Percentiles rank a stretch among this genome's conserved stretches.
Evolutionary conservation across 352 stramenopile species (phyloP).

Genomic region (Pythium brachiatum): DNA sequence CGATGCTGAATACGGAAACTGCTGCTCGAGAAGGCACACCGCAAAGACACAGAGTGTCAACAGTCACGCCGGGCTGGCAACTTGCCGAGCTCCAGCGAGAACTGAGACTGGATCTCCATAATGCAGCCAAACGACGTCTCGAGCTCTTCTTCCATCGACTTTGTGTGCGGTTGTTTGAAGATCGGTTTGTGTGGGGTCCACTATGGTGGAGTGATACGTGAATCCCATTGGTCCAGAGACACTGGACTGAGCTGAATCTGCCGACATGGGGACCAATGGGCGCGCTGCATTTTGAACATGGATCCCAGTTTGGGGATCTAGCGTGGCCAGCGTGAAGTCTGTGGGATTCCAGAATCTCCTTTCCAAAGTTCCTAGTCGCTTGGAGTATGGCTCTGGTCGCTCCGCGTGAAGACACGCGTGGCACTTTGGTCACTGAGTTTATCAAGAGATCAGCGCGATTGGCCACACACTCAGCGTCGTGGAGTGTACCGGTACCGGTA

Average conservation of each 20-base stretch:
- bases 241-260: not conserved
- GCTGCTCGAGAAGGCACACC: not conserved
- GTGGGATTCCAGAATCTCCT: too few species aligned
- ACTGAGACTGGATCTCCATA: not conserved
- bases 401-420: not conserved
- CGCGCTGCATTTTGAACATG: not conserved
- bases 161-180: too few species aligned
- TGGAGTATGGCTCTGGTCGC: too few species aligned
- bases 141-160: too few species aligned
- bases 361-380: too few species aligned
- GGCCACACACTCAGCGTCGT: too few species aligned
- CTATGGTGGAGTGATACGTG: not conserved
- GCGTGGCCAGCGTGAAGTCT: too few species aligned
- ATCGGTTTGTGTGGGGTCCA: not conserved
- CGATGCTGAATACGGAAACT: not conserved
- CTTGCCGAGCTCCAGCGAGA: not conserved
- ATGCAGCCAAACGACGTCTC: not conserved
- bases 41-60: not conserved
- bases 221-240: not conserved
- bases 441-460: not conserved
- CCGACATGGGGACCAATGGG: not conserved
- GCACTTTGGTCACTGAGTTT: not conserved
- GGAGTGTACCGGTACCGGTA: too few species aligned
- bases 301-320: too few species aligned
- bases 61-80: not conserved